These are phyloP conservation scores for Oleoguttula mirabilis DNA, from an alignment of 495 filamentous ascomycete genomes.

Conservation along the genomic window DNA sequence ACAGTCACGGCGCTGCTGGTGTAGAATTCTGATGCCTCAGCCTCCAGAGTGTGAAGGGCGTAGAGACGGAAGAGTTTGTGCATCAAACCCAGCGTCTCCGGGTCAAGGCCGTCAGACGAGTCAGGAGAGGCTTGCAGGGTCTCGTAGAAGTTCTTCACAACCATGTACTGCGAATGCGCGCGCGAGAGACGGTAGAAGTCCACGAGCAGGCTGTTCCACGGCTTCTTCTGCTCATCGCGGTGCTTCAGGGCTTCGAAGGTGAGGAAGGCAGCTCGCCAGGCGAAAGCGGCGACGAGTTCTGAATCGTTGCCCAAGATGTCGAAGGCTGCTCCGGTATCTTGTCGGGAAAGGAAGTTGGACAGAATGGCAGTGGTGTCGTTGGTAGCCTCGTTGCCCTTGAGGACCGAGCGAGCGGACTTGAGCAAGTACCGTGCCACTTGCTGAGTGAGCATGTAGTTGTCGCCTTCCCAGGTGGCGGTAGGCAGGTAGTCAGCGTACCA, in stretches of 20 bases:
- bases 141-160: conserved; percentile 61
- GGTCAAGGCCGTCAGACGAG: conserved; percentile 37
- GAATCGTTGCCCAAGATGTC: conserved; percentile 50
- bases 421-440: conserved; percentile 63
- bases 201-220: conserved; percentile 60
- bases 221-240: conserved; percentile 53
- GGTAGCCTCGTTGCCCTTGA: conserved; percentile 40
- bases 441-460: conserved; percentile 70
- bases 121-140: conserved; percentile 41
- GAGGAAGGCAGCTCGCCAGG: conserved; percentile 56
- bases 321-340: conserved; percentile 55
- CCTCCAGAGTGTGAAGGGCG: conserved; percentile 53
- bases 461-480: conserved; percentile 56
- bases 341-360: conserved; percentile 43
- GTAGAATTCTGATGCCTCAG: conserved; percentile 55
- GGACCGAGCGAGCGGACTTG: conserved; percentile 51
- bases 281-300: conserved; percentile 55
- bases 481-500: conserved; percentile 61
- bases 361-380: conserved; percentile 52
- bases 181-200: conserved; percentile 62
- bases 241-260: conserved; percentile 62
- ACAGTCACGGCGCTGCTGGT: conserved; percentile 49
- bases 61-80: conserved; percentile 55
- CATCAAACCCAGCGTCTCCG: conserved; percentile 40
- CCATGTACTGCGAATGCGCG: conserved; percentile 56